phyloP scores from a whole-genome alignment of 768 basidiomycete genomes.

The Boletus sp. region DNA sequence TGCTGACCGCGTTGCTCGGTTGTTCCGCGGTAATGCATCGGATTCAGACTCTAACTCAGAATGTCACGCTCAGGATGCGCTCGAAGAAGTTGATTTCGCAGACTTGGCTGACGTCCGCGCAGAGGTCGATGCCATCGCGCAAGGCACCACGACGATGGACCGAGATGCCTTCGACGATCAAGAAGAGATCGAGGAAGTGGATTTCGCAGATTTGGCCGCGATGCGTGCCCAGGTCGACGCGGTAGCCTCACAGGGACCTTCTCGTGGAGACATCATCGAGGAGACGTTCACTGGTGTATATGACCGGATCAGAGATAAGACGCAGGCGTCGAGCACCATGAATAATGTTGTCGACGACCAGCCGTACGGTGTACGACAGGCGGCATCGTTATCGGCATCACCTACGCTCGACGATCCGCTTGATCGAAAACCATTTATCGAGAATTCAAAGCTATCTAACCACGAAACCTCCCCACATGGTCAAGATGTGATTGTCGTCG shows the following conservation, averaged over 20 bases:
- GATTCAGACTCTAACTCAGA: conserved; percentile 31
- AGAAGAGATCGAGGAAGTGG: conserved; percentile 43
- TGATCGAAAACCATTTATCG: conserved; percentile 5
- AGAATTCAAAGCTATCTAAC: conserved; percentile 4
- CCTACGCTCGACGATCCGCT: conserved; percentile 2
- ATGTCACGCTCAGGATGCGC: conserved; percentile 28
- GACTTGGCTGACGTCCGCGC: conserved; percentile 50
- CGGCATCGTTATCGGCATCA: neutral
- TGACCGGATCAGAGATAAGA: conserved; percentile 11
- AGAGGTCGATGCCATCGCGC: conserved; percentile 34
- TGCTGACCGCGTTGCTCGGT: conserved; percentile 49
- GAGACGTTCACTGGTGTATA: conserved; percentile 40
- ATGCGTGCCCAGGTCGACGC: conserved; percentile 21
- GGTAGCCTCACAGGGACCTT: neutral
- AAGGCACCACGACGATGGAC: neutral
- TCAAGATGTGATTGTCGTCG: neutral
- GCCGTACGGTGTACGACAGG: neutral
- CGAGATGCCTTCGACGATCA: conserved; percentile 25
- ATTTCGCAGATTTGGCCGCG: conserved; percentile 46
- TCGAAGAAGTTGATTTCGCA: conserved; percentile 65
- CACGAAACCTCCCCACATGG: neutral
- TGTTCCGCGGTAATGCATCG: conserved; percentile 47
- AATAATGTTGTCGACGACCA: conserved; percentile 1
- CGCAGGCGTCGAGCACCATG: neutral
- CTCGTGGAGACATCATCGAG: conserved; percentile 25